A percentile compares a stretch with the other conserved stretches of the same genome.
phyloP scores from a whole-genome alignment of 148 eudicot species.

The Cornus florida region DNA sequence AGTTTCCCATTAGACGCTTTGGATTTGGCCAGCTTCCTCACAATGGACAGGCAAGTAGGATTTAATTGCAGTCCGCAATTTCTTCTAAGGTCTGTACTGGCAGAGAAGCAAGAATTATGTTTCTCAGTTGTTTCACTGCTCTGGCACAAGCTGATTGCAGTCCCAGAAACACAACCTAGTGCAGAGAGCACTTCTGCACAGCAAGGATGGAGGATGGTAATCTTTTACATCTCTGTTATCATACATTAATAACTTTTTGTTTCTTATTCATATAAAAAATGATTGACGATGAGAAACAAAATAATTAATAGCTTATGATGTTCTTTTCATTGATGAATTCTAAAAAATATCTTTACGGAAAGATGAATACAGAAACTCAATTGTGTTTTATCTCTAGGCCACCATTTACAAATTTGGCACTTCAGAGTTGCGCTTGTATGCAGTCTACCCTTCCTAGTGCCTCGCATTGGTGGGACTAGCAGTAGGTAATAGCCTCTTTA shows the following conservation, averaged over 20 bases:
- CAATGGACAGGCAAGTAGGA: slow-evolving; percentile 92
- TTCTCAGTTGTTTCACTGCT: slow-evolving; percentile 98
- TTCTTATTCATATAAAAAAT: not conserved
- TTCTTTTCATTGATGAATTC: not conserved
- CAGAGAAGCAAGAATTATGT: slow-evolving; percentile 86
- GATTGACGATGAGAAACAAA: not conserved
- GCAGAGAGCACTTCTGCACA: slow-evolving; percentile 98
- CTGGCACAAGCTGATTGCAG: slow-evolving; percentile 92
- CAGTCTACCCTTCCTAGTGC: no score
- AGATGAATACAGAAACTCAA: no score
- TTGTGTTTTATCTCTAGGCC: no score
- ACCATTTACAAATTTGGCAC: no score
- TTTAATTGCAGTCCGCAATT: slow-evolving; percentile 77
- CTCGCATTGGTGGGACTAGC: no score
- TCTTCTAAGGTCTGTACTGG: slow-evolving; percentile 70
- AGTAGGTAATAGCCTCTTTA: no score
- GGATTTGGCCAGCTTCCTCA: slow-evolving; percentile 90
- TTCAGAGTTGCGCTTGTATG: no score
- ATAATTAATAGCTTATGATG: not conserved
- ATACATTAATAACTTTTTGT: not conserved
- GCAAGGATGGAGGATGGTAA: slow-evolving; percentile 99
- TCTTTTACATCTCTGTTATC: not conserved
- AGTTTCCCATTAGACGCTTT: slow-evolving; percentile 84
- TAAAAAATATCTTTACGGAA: not conserved
- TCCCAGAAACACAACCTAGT: slow-evolving; percentile 86